Percentiles rank a stretch among this genome's conserved stretches.
Conservation (phyloP, 768 basidiomycete species). For the Tylopilus vinaceipallidus region DNA sequence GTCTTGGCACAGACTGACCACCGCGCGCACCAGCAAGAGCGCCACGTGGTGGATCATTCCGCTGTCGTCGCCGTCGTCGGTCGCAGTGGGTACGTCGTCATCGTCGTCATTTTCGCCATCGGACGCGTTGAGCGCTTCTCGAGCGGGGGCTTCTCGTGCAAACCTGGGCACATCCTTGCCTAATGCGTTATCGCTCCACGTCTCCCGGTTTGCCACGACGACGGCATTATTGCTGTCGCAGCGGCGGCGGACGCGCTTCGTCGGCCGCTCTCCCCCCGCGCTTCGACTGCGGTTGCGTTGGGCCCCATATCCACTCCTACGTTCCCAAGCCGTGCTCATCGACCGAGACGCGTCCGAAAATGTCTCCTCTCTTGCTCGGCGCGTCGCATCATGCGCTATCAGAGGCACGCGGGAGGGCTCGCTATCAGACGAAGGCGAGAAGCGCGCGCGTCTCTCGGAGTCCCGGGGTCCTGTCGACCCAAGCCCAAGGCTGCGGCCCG, state of each 20-base stretch:
- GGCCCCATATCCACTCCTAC: neutral
- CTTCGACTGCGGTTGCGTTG: conserved; percentile 16
- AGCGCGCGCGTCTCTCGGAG: conserved; percentile 14
- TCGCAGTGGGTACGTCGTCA: neutral
- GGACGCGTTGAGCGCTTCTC: neutral
- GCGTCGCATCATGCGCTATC: neutral
- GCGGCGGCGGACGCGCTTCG: conserved; percentile 29
- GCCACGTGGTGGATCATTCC: conserved; percentile 16
- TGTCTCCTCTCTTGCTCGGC: conserved; percentile 2
- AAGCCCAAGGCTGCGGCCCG: neutral
- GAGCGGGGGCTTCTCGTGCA: conserved; percentile 1
- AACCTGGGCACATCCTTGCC: conserved; percentile 10
- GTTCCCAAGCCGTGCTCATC: neutral
- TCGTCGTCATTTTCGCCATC: conserved; percentile 2
- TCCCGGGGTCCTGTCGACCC: conserved; percentile 9
- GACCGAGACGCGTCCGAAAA: conserved; percentile 13
- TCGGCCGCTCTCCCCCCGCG: conserved; percentile 27
- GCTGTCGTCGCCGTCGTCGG: neutral
- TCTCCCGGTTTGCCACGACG: conserved; percentile 10
- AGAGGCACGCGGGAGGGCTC: neutral
- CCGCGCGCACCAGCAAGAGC: conserved; percentile 17
- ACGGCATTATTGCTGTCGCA: conserved; percentile 12
- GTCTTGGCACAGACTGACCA: conserved; percentile 24
- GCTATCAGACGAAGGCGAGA: conserved; percentile 7
- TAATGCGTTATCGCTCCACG: conserved; percentile 9